Evolutionary conservation across 2,329 filamentous ascomycete species (phyloP).

Genomic region (Calonectria honghensis): DNA sequence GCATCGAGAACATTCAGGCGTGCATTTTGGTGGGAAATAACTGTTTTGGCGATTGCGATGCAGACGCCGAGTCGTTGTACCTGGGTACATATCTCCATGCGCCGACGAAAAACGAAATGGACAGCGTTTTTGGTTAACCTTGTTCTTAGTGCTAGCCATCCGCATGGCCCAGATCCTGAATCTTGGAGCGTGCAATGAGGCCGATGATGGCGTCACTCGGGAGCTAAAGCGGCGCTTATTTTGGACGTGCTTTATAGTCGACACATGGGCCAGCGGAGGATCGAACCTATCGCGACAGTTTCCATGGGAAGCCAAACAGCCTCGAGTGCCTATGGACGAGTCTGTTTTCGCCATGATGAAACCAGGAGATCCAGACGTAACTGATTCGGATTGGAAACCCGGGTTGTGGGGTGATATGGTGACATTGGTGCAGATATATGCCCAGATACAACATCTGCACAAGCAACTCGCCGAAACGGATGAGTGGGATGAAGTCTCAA

Average conservation of each 20-base stretch:
- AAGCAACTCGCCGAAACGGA: slow-evolving; percentile 53
- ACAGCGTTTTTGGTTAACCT: slow-evolving; percentile 17
- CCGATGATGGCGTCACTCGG: slow-evolving; percentile 52
- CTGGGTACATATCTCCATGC: slow-evolving; percentile 50
- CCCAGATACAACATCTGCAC: slow-evolving; percentile 58
- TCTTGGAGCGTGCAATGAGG: slow-evolving; percentile 43
- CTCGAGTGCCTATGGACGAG: slow-evolving; percentile 57
- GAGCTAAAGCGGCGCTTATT: slow-evolving; percentile 59
- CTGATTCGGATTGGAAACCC: slow-evolving; percentile 49
- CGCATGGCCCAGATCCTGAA: slow-evolving; percentile 60
- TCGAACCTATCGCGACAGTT: slow-evolving; percentile 56
- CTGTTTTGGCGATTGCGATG: slow-evolving; percentile 54
- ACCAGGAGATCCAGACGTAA: slow-evolving; percentile 47
- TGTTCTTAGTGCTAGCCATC: slow-evolving; percentile 52
- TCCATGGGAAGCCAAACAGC: slow-evolving; percentile 40
- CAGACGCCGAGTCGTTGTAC: slow-evolving; percentile 59
- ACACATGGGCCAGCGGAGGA: slow-evolving; percentile 60
- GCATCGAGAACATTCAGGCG: slow-evolving; percentile 59
- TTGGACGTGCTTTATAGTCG: slow-evolving; percentile 60
- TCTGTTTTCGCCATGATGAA: slow-evolving; percentile 49
- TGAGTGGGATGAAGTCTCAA: slow-evolving; percentile 56
- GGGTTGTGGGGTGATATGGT: slow-evolving; percentile 60
- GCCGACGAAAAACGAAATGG: neutral
- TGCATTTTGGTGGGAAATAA: slow-evolving; percentile 59
- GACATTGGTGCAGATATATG: slow-evolving; percentile 57